These are phyloP conservation scores for Maudiozyma saulgeensis DNA, from an alignment of 805 yeast genomes.

Conservation along the genomic window DNA sequence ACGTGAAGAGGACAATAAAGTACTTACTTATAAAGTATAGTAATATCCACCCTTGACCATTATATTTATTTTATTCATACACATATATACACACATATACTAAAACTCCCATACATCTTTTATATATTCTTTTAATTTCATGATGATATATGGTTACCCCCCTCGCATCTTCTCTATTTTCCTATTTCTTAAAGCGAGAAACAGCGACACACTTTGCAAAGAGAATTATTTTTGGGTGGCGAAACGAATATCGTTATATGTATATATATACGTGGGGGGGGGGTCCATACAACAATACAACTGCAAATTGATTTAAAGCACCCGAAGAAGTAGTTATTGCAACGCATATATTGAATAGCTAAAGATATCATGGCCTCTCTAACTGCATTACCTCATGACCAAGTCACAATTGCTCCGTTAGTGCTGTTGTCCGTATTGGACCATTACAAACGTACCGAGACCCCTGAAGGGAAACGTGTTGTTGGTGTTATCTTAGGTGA, in stretches of 20 bases:
- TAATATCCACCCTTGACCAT: no score
- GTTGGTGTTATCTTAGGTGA: constrained; percentile 94
- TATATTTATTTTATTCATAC: background rate
- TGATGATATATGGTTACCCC: no score
- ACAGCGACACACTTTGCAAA: no score
- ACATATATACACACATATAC: background rate
- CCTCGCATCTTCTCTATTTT: background rate
- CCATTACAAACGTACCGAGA: constrained; percentile 83
- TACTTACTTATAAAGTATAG: constrained; percentile 4
- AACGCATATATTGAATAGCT: no score
- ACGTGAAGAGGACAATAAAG: constrained; percentile 33
- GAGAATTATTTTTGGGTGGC: background rate
- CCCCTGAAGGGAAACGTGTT: constrained; percentile 67
- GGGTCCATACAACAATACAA: no score
- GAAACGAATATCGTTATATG: background rate
- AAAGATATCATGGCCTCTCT: constrained; percentile 2
- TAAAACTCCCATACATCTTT: background rate
- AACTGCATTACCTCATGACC: constrained; percentile 29
- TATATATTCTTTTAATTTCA: no score
- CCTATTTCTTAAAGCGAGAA: background rate
- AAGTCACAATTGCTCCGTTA: constrained; percentile 89
- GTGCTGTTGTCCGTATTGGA: constrained; percentile 91
- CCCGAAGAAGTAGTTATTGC: no score
- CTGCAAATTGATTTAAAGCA: no score
- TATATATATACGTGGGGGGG: background rate